phyloP scores from a whole-genome alignment of 2,329 filamentous ascomycete species.

The Phialemoniopsis sp. region DNA sequence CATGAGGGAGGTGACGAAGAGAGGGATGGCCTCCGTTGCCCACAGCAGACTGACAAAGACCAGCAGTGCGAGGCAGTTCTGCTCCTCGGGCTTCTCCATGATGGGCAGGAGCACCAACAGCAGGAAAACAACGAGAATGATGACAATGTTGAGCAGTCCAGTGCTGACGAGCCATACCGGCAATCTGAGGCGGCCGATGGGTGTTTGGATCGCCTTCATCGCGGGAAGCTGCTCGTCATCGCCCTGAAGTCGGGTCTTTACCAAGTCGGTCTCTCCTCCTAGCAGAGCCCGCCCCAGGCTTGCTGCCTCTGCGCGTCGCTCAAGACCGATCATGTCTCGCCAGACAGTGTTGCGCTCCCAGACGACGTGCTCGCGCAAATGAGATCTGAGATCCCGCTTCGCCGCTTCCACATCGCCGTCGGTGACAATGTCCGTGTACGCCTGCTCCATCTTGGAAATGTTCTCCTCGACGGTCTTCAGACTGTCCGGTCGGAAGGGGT shows the following conservation, averaged over 20 bases:
- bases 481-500: slow-evolving; percentile 75
- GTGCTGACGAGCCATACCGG: slow-evolving; percentile 82
- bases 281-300: slow-evolving; percentile 84
- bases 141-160: slow-evolving; percentile 72
- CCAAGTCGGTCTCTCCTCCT: slow-evolving; percentile 65
- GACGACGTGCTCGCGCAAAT: slow-evolving; percentile 92
- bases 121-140: slow-evolving; percentile 69
- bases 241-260: slow-evolving; percentile 72
- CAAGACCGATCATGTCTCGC: slow-evolving; percentile 98
- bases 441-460: slow-evolving; percentile 70
- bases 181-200: slow-evolving; percentile 70
- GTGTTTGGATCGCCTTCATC: slow-evolving; percentile 71
- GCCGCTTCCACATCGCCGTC: slow-evolving; percentile 73
- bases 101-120: slow-evolving; percentile 73
- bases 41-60: slow-evolving; percentile 91
- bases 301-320: slow-evolving; percentile 89
- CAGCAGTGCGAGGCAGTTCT: slow-evolving; percentile 92
- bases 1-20: slow-evolving; percentile 92
- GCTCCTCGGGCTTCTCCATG: slow-evolving; percentile 83
- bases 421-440: slow-evolving; percentile 79
- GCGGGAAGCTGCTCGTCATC: slow-evolving; percentile 64
- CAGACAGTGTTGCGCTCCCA: slow-evolving; percentile 99
- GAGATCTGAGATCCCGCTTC: slow-evolving; percentile 80
- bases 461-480: slow-evolving; percentile 66
- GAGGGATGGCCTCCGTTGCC: slow-evolving; percentile 96